These are phyloP conservation scores for Xerocomellus intermedius DNA, from an alignment of 768 basidiomycete genomes.

Conservation along the genomic window DNA sequence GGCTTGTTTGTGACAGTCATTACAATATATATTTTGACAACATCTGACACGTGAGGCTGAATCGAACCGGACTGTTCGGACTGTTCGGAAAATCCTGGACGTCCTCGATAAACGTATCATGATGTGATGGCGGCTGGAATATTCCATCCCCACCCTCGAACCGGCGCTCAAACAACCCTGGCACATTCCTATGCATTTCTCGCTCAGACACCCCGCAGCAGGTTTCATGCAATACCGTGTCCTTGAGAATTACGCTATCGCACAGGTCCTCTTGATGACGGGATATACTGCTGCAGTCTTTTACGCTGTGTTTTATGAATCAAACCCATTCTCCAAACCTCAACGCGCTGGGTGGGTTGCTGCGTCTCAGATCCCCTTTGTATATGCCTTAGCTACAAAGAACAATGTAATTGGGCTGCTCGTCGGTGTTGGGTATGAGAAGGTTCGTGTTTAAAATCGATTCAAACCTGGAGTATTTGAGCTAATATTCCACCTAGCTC, in stretches of 20 bases:
- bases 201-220: constrained; percentile 45
- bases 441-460: constrained; percentile 38
- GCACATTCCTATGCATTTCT: constrained; percentile 37
- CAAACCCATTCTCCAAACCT: constrained; percentile 50
- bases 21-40: too few relatives aligned
- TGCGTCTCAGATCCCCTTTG: constrained; percentile 61
- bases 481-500: constrained; percentile 42
- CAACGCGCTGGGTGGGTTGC: constrained; percentile 53
- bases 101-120: too few relatives aligned
- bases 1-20: too few relatives aligned
- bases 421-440: constrained; percentile 65
- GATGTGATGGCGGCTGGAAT: not conserved
- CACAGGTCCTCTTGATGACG: constrained; percentile 44
- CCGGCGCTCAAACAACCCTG: constrained; percentile 14
- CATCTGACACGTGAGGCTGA: too few relatives aligned
- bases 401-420: constrained; percentile 60
- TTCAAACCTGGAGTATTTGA: not conserved
- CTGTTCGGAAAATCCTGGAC: too few relatives aligned
- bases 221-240: constrained; percentile 41
- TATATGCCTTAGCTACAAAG: constrained; percentile 67
- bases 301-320: constrained; percentile 49
- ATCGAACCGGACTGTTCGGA: too few relatives aligned
- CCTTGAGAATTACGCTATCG: constrained; percentile 47
- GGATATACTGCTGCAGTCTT: constrained; percentile 46
- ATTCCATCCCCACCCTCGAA: constrained; percentile 1